Evolutionary conservation across 2,329 filamentous ascomycete genomes (phyloP).

Genomic region (Penicillium sp.): DNA sequence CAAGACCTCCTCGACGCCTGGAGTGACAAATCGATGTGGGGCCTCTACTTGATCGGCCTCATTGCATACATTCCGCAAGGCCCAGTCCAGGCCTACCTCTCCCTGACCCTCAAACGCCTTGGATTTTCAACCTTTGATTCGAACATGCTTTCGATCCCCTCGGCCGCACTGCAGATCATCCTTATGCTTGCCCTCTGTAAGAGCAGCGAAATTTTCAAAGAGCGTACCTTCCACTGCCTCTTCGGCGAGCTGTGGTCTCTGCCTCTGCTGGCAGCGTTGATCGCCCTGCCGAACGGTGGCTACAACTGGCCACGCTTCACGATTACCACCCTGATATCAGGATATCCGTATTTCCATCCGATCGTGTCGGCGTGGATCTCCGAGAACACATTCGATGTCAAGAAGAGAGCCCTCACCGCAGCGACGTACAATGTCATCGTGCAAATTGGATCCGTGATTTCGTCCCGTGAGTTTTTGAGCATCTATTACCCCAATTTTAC

Average conservation of each 20-base stretch:
- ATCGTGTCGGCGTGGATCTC: neutral
- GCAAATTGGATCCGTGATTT: neutral
- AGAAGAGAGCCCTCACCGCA: neutral
- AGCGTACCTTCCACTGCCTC: slow-evolving; percentile 54
- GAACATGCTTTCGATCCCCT: slow-evolving; percentile 62
- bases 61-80: slow-evolving; percentile 56
- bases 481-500: too few relatives aligned
- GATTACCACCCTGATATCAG: neutral
- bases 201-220: slow-evolving; percentile 54
- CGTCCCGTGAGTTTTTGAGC: neutral
- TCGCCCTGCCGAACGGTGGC: slow-evolving; percentile 44
- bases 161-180: neutral
- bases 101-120: slow-evolving; percentile 57
- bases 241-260: slow-evolving; percentile 55
- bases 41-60: slow-evolving; percentile 54
- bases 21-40: slow-evolving; percentile 63
- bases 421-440: neutral
- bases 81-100: slow-evolving; percentile 56
- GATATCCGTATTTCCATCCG: neutral
- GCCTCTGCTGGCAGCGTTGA: slow-evolving; percentile 51
- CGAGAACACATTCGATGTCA: neutral
- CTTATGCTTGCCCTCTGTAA: slow-evolving; percentile 10
- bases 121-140: slow-evolving; percentile 62
- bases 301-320: neutral
- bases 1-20: slow-evolving; percentile 53